These are phyloP conservation scores for Selenicereus undatus DNA, from an alignment of 148 eudicot species.

Conservation along the genomic window DNA sequence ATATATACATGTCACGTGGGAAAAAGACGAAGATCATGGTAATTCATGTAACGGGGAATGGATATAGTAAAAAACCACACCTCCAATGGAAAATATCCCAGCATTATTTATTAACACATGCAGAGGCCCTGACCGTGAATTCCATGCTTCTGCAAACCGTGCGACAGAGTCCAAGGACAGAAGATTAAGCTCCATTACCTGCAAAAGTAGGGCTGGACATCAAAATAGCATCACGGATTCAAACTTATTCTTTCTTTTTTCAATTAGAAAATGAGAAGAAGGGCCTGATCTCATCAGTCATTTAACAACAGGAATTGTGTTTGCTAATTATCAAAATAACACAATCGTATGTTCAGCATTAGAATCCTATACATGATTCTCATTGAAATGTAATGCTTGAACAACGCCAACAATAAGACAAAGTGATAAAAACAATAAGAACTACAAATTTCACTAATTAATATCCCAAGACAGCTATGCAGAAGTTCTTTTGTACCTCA, in stretches of 20 bases:
- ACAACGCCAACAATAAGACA: not conserved
- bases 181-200: conserved; percentile 94
- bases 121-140: conserved; percentile 74
- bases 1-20: not conserved
- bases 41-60: not conserved
- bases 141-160: conserved; percentile 86
- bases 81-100: conserved; percentile 94
- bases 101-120: conserved; percentile 93
- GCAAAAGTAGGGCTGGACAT: conserved; percentile 18
- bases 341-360: too few relatives aligned
- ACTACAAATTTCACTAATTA: not conserved
- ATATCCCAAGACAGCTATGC: not conserved
- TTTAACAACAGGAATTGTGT: too few relatives aligned
- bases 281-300: not conserved
- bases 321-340: too few relatives aligned
- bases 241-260: not conserved
- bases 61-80: conserved; percentile 39
- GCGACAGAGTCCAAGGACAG: conserved; percentile 85
- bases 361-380: too few relatives aligned
- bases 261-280: not conserved
- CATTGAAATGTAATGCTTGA: not conserved
- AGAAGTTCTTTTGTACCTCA: conserved; percentile 48
- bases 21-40: not conserved
- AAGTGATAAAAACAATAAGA: not conserved
- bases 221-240: not conserved